phyloP scores from a whole-genome alignment of 2,329 filamentous ascomycete genomes.

The Alternaria triticimaculans region DNA sequence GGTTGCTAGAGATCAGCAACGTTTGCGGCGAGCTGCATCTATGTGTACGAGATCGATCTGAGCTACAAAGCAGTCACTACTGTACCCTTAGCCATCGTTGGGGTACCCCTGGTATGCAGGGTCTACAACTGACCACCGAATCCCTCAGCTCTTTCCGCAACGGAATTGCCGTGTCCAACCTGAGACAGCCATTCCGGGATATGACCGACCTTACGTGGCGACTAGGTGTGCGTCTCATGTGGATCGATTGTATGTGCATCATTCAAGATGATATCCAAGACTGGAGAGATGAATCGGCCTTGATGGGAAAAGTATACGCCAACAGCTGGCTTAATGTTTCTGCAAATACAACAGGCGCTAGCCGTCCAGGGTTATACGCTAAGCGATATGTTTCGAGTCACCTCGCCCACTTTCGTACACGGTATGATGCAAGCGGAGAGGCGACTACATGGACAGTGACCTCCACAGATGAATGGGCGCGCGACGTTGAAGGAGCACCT shows the following conservation, averaged over 20 bases:
- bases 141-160: no score
- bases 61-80: no score
- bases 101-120: accelerated
- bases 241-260: neutral
- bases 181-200: neutral
- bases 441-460: neutral
- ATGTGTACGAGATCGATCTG: no score
- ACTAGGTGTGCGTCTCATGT: accelerated
- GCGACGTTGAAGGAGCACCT: neutral
- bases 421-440: no score
- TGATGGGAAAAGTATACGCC: neutral
- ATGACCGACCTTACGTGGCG: neutral
- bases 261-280: neutral
- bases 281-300: neutral
- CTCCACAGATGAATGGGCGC: accelerated
- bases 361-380: no score
- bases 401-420: no score
- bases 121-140: accelerated
- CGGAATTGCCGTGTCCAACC: accelerated
- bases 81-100: no score
- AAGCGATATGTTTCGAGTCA: no score
- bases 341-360: neutral
- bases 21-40: no score
- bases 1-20: no score
- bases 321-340: neutral